Evolutionary conservation across 75 land plant genomes (phyloP), one percentile per base, ranked within the genome.

Genomic region (Sequoiadendron giganteum): DNA sequence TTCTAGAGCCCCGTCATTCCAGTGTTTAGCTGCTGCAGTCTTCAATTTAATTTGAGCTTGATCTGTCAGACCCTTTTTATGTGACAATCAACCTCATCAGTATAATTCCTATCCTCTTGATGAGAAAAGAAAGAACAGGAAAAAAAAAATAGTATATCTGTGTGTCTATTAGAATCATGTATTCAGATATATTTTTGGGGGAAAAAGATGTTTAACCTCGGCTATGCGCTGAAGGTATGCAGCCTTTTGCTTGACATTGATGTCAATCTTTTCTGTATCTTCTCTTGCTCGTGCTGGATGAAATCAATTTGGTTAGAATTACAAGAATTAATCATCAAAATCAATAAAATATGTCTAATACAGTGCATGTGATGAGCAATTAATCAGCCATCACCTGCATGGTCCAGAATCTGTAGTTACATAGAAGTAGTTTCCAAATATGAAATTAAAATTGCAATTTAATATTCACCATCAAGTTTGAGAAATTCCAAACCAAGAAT

Each of bases 1-100:
- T 93, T 97, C 99, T 76, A 98, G 87, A 52, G 99, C 99, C 38
- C 99, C 99, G 94, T 98, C 96, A 91, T 94, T 98, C 99, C 99
- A 98, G 86, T 98, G 99, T 88, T 96, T 88, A 86, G 95, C 97
- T 84, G 97, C 99, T 55, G 91, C 99, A 30, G 58, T 91, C 81
- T 94, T 96, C 90, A 98, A 91, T 85, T 93, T 93, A 84, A 93
- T 91, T 39, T 90, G 86, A 73, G 99, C 99, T 89, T 90, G 89
- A 84, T 96, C 95, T 77, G 91, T 94, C 56, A 98, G 82, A 54
- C 91, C 93, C 99, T 98, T 45, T n/a, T 47, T 47, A 82, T 47
- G 48, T 47, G 32, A 82, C 84, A 82, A 82, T 28, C n/a, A 82
- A 32, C 54, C 11, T 36, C 73, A 52, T 7, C n/a, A 45, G 84